Base-by-base conservation (phyloP, 2,329 filamentous ascomycete genomes). In the Aciculosporium take region DNA sequence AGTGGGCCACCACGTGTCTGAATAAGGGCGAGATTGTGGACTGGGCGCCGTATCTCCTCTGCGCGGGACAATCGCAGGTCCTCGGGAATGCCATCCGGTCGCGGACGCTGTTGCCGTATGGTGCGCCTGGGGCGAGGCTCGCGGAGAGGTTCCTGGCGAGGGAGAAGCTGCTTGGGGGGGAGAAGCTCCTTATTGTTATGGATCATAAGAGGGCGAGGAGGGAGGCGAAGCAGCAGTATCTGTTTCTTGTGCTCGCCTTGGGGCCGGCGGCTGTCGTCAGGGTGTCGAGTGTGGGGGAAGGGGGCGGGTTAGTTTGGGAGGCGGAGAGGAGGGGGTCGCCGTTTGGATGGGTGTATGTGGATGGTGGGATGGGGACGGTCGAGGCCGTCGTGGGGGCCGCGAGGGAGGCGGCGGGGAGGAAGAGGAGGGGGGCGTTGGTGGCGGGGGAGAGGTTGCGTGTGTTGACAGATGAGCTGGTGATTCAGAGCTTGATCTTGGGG, bases 401-500 rank as follows among this genome's bases (percentile, higher is more conserved):
- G 0, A 39, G 41, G 8, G 17, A 52, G 1, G 46, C 49, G 46
- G 53, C 40, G 23, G 48, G 38, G 2, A 46, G 56, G 51, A 74
- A 63, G 59, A 66, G 59, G 53, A 69, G 57, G 53, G 63, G 55
- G 51, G 56, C 46, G 48, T 61, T 45, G 43, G 56, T 35, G 34
- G 49, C 36, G 33, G 64, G 68, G 10, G 67, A 70, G 51, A 71
- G 62, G 45, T 67, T 87, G 29, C 73, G 71, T 47, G 71, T 91
- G 34, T 72, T 94, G 40, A 81, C 79, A 42, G 81, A 93, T 57
- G 89, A 96, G 61, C 77, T 89, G 55, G 77, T 96, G 18, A 79
- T 94, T 42, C 89, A 98, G 67, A 95, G 87, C 58, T 65, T 96
- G 45, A 95, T 98, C 48, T 59, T 94, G 39, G 89, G 88, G 1